Conservation (phyloP, 176 grass and related monocot species). For the barley (Hordeum vulgare) region DNA sequence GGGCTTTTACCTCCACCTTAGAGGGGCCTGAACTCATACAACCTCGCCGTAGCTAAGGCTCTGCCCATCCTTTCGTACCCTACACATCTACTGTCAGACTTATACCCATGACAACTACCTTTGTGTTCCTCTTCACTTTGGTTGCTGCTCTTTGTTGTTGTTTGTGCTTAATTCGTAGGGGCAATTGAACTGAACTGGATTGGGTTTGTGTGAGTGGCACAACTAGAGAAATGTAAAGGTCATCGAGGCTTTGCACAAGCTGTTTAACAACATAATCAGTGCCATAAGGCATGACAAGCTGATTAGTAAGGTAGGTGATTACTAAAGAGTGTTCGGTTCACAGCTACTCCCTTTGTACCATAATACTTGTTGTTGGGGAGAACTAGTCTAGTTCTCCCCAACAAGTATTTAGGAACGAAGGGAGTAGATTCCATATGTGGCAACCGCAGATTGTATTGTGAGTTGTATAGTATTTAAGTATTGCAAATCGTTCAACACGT, state of each 20-base stretch:
- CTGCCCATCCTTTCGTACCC: too few relatives aligned
- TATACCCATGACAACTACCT: too few relatives aligned
- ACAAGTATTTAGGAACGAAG: too few relatives aligned
- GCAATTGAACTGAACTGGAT: background rate
- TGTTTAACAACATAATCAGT: slow-evolving; percentile 75
- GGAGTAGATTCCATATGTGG: background rate
- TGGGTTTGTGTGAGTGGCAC: slow-evolving; percentile 1
- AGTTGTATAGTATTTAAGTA: background rate
- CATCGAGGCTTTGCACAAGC: slow-evolving; percentile 42
- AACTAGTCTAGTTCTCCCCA: too few relatives aligned
- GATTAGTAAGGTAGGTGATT: slow-evolving; percentile 57
- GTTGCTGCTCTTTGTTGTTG: background rate
- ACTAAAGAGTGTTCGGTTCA: background rate
- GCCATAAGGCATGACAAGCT: slow-evolving; percentile 57
- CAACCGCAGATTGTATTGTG: background rate
- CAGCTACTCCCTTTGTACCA: too few relatives aligned
- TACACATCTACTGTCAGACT: too few relatives aligned
- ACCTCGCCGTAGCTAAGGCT: too few relatives aligned
- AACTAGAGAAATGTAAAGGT: slow-evolving; percentile 66
- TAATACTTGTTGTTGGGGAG: too few relatives aligned
- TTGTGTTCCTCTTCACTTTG: background rate
- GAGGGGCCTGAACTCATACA: too few relatives aligned
- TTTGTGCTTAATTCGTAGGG: background rate
- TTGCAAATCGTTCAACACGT: background rate
- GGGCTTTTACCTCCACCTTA: too few relatives aligned